These are phyloP conservation scores for Solanum ossicruentum DNA, from an alignment of 257 asterid species.

Conservation along the genomic window DNA sequence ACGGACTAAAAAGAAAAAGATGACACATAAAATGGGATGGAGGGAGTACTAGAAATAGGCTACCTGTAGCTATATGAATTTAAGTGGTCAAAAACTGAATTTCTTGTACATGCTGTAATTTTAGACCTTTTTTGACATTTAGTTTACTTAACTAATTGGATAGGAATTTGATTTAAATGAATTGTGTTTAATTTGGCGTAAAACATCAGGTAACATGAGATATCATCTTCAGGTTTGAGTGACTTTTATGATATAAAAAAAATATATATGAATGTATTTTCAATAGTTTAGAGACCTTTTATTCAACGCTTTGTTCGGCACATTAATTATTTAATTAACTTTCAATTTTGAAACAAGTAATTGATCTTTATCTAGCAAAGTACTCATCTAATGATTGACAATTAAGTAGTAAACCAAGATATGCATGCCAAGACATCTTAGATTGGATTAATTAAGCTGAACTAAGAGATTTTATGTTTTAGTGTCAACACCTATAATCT, in stretches of 20 bases:
- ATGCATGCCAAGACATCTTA: background rate
- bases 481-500: background rate
- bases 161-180: background rate
- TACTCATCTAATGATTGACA: background rate
- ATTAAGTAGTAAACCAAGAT: too few species aligned
- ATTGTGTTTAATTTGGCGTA: background rate
- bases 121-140: background rate
- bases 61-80: background rate
- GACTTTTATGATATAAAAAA: background rate
- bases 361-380: background rate
- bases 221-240: background rate
- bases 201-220: background rate
- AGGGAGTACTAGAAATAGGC: too few species aligned
- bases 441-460: background rate
- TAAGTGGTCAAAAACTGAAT: background rate
- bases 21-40: too few species aligned
- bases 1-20: too few species aligned
- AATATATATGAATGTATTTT: background rate
- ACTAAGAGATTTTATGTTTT: background rate
- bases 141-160: background rate
- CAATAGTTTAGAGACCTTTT: background rate
- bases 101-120: background rate
- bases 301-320: background rate
- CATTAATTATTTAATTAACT: background rate
- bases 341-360: background rate